These are phyloP conservation scores for Fusarium dlaminii DNA, from an alignment of 2,329 filamentous ascomycete species.

Conservation along the genomic window DNA sequence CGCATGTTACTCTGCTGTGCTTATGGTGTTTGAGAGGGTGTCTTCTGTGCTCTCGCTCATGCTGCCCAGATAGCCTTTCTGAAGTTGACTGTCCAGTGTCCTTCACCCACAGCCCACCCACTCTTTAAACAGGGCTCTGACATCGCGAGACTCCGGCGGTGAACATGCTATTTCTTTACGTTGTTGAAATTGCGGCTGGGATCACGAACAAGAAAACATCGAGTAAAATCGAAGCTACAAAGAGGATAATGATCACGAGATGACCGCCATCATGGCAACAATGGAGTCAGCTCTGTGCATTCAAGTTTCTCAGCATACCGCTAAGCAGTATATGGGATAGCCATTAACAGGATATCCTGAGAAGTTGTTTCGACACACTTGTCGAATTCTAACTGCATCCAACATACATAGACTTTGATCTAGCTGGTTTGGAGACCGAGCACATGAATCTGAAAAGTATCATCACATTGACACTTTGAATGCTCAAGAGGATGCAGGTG, in stretches of 20 bases:
- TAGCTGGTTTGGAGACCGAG: conserved; percentile 6
- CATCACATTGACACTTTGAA: not conserved
- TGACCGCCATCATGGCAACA: not conserved
- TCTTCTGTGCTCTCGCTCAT: conserved; percentile 30
- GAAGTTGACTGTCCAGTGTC: conserved; percentile 22
- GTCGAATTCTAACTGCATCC: not conserved
- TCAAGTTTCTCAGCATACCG: conserved; percentile 4
- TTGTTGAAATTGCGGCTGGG: conserved; percentile 8
- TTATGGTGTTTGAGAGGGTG: conserved; percentile 13
- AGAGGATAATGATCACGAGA: conserved; percentile 18
- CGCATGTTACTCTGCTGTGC: conserved; percentile 5
- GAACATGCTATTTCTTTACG: conserved; percentile 16
- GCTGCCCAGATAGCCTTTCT: conserved; percentile 23
- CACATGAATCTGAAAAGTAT: not conserved
- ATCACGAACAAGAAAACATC: not conserved
- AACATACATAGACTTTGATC: not conserved
- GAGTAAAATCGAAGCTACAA: not conserved
- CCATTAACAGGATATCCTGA: not conserved
- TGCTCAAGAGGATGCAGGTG: conserved; percentile 16
- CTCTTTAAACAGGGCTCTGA: conserved; percentile 13
- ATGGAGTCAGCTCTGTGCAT: not conserved
- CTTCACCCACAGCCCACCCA: conserved; percentile 35
- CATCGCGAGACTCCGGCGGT: conserved; percentile 39
- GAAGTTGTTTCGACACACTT: not conserved
- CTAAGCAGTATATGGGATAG: conserved; percentile 17